These are phyloP conservation scores for Madurella mycetomatis DNA, from an alignment of 2,329 filamentous ascomycete genomes.

Conservation along the genomic window DNA sequence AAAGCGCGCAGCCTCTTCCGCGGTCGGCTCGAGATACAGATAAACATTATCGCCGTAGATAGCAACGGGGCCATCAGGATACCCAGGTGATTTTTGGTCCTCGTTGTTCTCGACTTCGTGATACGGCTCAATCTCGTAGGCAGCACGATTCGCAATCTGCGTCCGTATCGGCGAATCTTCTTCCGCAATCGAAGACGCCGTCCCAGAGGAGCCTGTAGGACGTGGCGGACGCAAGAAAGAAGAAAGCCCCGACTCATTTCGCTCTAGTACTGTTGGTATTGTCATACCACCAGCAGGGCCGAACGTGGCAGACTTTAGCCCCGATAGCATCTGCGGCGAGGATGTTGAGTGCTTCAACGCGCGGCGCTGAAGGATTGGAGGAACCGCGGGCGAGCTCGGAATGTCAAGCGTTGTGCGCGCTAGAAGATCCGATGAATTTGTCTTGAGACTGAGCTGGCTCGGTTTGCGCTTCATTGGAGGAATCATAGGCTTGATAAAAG, in stretches of 20 bases:
- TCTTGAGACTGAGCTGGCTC: constrained; percentile 74
- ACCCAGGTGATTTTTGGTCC: constrained; percentile 75
- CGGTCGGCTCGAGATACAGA: constrained; percentile 74
- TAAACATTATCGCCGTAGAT: constrained; percentile 77
- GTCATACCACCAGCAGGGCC: constrained; percentile 60
- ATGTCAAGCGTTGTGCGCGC: constrained; percentile 49
- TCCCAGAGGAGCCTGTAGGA: constrained; percentile 34
- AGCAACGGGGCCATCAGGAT: constrained; percentile 75
- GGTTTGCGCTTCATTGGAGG: constrained; percentile 69
- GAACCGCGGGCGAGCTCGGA: constrained; percentile 51
- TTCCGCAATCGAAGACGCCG: constrained; percentile 45
- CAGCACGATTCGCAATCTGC: constrained; percentile 57
- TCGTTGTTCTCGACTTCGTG: constrained; percentile 68
- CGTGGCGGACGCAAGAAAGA: constrained; percentile 48
- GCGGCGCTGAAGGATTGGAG: constrained; percentile 57
- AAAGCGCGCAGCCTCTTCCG: constrained; percentile 70
- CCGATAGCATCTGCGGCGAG: constrained; percentile 61
- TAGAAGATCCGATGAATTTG: constrained; percentile 56
- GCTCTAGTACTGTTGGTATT: constrained; percentile 56
- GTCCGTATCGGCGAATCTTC: constrained; percentile 56
- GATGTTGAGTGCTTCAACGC: constrained; percentile 64
- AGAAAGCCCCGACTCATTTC: constrained; percentile 58
- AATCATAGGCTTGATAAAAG: constrained; percentile 75
- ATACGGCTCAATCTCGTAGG: constrained; percentile 56
- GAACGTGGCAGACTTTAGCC: constrained; percentile 55